Percentiles rank a stretch among this genome's conserved stretches.
Conservation (phyloP, 176 grass and related monocot genomes). For the Aegilops umbellulata region DNA sequence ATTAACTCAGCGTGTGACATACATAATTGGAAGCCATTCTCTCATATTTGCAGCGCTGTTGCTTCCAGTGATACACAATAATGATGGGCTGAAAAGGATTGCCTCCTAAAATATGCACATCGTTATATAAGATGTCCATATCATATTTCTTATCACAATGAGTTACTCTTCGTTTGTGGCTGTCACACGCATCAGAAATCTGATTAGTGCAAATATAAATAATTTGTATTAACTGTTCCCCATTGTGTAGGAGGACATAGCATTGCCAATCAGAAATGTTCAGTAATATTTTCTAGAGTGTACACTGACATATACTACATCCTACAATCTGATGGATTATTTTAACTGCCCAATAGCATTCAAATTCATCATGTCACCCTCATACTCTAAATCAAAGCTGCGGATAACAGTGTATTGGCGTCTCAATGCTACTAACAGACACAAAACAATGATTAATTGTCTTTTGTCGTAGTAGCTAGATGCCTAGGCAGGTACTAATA, state of each 20-base stretch:
- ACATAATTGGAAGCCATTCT: constrained; percentile 9
- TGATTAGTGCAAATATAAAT: neutral
- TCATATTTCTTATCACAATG: constrained; percentile 11
- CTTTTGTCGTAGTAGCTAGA: constrained; percentile 16
- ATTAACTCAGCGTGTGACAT: neutral
- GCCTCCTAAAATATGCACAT: constrained; percentile 14
- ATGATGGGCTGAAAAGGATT: constrained; percentile 42
- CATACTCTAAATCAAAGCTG: neutral
- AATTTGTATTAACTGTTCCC: too few relatives aligned
- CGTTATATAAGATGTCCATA: constrained; percentile 18
- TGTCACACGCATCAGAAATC: neutral
- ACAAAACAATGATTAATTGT: too few relatives aligned
- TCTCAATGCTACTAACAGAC: constrained; percentile 1
- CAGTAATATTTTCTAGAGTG: neutral
- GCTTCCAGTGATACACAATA: constrained; percentile 44
- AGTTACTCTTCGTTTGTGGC: constrained; percentile 11
- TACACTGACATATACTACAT: neutral
- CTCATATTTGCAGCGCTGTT: constrained; percentile 21
- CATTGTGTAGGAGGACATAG: too few relatives aligned
- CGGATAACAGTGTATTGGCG: neutral
- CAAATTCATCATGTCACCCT: neutral
- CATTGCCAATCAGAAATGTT: neutral
- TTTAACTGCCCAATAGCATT: neutral
- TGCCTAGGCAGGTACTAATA: constrained; percentile 20
- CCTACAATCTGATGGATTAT: neutral